phyloP scores from a whole-genome alignment of 2,329 filamentous ascomycete genomes.

The Claviceps sp. region DNA sequence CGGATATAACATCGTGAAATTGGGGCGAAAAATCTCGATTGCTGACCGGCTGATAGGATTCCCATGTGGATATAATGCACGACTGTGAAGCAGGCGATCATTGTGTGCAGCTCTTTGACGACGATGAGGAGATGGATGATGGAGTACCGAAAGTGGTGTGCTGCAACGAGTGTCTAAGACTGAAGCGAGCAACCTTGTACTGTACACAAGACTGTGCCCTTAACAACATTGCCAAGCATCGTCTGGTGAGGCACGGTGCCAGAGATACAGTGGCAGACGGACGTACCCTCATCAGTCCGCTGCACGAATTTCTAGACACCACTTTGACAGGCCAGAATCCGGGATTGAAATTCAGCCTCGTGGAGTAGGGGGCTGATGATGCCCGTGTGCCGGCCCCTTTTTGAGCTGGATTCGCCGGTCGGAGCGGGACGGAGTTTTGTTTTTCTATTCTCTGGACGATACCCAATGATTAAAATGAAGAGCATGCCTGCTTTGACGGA shows the following conservation, averaged over 20 bases:
- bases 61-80: constrained; percentile 25
- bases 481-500: neutral
- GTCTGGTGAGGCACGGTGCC: constrained; percentile 19
- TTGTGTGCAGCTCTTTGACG: constrained; percentile 26
- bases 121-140: constrained; percentile 26
- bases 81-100: constrained; percentile 26
- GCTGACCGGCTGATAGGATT: constrained; percentile 20
- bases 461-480: neutral
- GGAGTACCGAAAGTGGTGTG: constrained; percentile 17
- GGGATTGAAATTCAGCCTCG: constrained; percentile 16
- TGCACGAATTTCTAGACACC: constrained; percentile 15
- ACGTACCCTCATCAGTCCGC: constrained; percentile 10
- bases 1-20: too few species aligned
- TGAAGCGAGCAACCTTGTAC: constrained; percentile 24
- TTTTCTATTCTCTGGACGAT: neutral
- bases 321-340: constrained; percentile 19
- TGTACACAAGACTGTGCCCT: constrained; percentile 30
- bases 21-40: neutral
- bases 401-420: neutral
- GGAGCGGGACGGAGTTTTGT: neutral
- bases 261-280: constrained; percentile 11
- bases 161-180: constrained; percentile 28
- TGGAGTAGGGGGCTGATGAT: neutral
- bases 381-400: too few species aligned
- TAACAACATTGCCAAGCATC: constrained; percentile 26